A percentile compares a stretch with the other conserved stretches of the same genome.
phyloP scores from a whole-genome alignment of 768 basidiomycete genomes.

The Neoboletus subvelutipes region DNA sequence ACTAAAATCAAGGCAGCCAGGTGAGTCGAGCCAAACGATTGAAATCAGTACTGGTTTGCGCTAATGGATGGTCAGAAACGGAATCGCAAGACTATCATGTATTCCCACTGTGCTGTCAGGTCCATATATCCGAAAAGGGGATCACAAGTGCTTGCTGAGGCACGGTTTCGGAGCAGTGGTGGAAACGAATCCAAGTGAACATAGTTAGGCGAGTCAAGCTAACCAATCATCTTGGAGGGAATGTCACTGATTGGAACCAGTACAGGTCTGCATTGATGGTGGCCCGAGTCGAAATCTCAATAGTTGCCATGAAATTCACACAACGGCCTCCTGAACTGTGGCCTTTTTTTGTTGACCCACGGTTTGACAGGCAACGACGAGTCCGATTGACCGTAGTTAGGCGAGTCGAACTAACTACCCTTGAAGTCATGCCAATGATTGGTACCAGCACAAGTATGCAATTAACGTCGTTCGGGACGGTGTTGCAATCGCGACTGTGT shows the following conservation, averaged over 20 bases:
- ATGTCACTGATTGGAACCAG: not conserved
- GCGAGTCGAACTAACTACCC: too few species aligned
- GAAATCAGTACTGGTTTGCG: too few species aligned
- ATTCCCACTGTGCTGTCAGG: not conserved
- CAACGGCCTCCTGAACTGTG: not conserved
- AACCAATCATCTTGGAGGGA: too few species aligned
- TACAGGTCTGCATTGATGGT: not conserved
- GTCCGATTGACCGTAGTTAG: not conserved
- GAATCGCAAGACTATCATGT: not conserved
- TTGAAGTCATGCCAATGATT: not conserved
- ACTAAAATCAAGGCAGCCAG: not conserved
- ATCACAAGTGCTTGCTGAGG: not conserved
- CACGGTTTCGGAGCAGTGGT: too few species aligned
- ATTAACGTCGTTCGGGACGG: not conserved
- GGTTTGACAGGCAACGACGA: not conserved
- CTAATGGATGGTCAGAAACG: not conserved
- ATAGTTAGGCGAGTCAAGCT: too few species aligned
- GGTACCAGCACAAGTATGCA: too few species aligned
- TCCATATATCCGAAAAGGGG: not conserved
- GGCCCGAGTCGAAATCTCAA: not conserved
- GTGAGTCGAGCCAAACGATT: not conserved
- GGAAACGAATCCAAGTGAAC: not conserved
- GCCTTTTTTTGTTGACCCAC: not conserved
- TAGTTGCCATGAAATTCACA: too few species aligned
- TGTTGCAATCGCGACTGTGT: not conserved